Conservation (phyloP, 2,329 filamentous ascomycete species). For the Verticillium alfalfae region DNA sequence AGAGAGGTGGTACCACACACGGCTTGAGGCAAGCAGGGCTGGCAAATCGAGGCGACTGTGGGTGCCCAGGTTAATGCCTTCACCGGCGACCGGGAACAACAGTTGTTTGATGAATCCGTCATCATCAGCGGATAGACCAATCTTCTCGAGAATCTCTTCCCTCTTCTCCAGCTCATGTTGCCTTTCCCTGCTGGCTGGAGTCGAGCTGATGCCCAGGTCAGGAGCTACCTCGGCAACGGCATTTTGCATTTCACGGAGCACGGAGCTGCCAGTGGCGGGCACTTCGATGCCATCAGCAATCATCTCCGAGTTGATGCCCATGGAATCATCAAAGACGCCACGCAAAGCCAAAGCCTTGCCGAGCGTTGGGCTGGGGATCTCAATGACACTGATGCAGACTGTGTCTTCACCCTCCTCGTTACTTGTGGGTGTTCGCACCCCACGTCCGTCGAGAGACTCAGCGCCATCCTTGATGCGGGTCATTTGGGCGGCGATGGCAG, state of each 20-base stretch:
- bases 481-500: conserved; percentile 74
- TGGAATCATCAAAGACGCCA: conserved; percentile 85
- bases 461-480: conserved; percentile 58
- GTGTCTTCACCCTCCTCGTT: conserved; percentile 73
- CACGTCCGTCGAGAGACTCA: conserved; percentile 61
- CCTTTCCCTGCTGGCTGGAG: conserved; percentile 62
- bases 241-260: conserved; percentile 80
- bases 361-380: conserved; percentile 73
- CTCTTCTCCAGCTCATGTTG: conserved; percentile 77
- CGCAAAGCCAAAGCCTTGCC: conserved; percentile 87
- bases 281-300: conserved; percentile 89
- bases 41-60: conserved; percentile 74
- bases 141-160: conserved; percentile 78
- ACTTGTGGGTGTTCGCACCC: conserved; percentile 58
- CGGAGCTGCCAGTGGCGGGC: conserved; percentile 66
- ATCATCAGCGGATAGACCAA: conserved; percentile 74
- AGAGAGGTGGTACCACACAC: conserved; percentile 91
- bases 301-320: conserved; percentile 96
- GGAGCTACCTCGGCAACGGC: conserved; percentile 72
- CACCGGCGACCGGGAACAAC: conserved; percentile 69
- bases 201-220: conserved; percentile 70
- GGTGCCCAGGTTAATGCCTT: conserved; percentile 77
- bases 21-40: conserved; percentile 70
- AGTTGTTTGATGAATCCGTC: conserved; percentile 79
- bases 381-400: conserved; percentile 82